These are phyloP conservation scores for Rhododendron griersonianum DNA, from an alignment of 148 eudicot species.

Conservation along the genomic window DNA sequence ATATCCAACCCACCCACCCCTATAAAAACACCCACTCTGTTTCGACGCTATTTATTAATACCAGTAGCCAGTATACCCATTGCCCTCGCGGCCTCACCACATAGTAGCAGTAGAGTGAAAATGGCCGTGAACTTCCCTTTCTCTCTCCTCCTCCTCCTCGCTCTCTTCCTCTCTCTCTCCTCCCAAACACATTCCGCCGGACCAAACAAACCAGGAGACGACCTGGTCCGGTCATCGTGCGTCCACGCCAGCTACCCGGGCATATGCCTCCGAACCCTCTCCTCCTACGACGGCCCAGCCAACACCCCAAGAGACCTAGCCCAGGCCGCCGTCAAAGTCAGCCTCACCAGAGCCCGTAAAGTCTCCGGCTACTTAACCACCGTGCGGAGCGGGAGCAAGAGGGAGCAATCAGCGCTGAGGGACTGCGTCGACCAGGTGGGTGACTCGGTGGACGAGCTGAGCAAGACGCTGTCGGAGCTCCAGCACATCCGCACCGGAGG, in stretches of 20 bases:
- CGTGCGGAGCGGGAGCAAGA: constrained; percentile 5
- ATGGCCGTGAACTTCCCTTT: background rate
- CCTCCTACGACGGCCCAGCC: constrained; percentile 39
- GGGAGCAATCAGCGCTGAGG: constrained; percentile 26
- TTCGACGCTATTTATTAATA: background rate
- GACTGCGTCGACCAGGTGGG: constrained; percentile 49
- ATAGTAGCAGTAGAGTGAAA: background rate
- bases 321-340: constrained; percentile 42
- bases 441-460: constrained; percentile 45
- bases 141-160: constrained; percentile 21
- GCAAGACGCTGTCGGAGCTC: constrained; percentile 40
- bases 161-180: constrained; percentile 14
- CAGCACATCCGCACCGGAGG: constrained; percentile 25
- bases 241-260: constrained; percentile 51
- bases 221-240: constrained; percentile 44
- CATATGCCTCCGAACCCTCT: constrained; percentile 50
- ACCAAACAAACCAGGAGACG: background rate
- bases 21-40: background rate
- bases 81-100: background rate
- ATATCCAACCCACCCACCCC: background rate
- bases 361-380: constrained; percentile 26
- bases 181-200: constrained; percentile 1
- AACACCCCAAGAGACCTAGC: constrained; percentile 41
- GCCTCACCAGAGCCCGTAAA: constrained; percentile 32
- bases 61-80: background rate